Evolutionary conservation across 495 filamentous ascomycete genomes (phyloP).

Genomic region (Corynascus novoguineensis): DNA sequence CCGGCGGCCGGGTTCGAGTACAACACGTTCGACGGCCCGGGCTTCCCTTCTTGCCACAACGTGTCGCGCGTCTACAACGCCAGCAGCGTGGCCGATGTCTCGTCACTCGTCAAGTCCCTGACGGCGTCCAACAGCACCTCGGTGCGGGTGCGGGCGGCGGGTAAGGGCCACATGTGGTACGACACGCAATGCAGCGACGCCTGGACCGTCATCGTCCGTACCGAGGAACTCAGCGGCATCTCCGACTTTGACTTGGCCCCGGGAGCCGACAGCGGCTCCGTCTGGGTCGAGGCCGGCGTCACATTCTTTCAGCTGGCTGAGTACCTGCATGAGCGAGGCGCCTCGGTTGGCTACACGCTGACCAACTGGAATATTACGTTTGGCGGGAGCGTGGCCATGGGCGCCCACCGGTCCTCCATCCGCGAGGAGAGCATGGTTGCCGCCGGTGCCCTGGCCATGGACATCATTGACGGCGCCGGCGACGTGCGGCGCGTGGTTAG

Average conservation of each 20-base stretch:
- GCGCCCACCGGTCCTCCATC: slow-evolving; percentile 43
- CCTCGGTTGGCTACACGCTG: slow-evolving; percentile 44
- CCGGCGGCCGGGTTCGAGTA: slow-evolving; percentile 30
- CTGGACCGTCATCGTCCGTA: slow-evolving; percentile 41
- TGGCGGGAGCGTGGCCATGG: slow-evolving; percentile 47
- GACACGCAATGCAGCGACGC: slow-evolving; percentile 47
- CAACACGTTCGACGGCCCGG: slow-evolving; percentile 48
- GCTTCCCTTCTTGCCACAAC: slow-evolving; percentile 42
- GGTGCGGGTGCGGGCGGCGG: slow-evolving; percentile 41
- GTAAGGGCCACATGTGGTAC: slow-evolving; percentile 49
- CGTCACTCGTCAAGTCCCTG: slow-evolving; percentile 33
- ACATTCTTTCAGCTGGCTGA: slow-evolving; percentile 49
- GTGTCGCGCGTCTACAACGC: slow-evolving; percentile 39
- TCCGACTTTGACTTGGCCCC: slow-evolving; percentile 34
- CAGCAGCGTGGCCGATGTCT: slow-evolving; percentile 41
- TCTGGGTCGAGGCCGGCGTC: slow-evolving; percentile 44
- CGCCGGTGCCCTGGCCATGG: slow-evolving; percentile 41
- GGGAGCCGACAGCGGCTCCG: slow-evolving; percentile 33
- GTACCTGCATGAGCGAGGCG: slow-evolving; percentile 39
- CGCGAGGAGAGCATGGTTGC: slow-evolving; percentile 49
- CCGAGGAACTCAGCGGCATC: slow-evolving; percentile 41
- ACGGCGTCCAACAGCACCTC: slow-evolving; percentile 18
- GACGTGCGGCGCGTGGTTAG: slow-evolving; percentile 36
- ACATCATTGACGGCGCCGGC: slow-evolving; percentile 45
- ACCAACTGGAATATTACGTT: slow-evolving; percentile 52